Evolutionary conservation across 768 basidiomycete genomes (phyloP), one percentile per base, ranked within the genome.

Genomic region (Exidia glandulosa): DNA sequence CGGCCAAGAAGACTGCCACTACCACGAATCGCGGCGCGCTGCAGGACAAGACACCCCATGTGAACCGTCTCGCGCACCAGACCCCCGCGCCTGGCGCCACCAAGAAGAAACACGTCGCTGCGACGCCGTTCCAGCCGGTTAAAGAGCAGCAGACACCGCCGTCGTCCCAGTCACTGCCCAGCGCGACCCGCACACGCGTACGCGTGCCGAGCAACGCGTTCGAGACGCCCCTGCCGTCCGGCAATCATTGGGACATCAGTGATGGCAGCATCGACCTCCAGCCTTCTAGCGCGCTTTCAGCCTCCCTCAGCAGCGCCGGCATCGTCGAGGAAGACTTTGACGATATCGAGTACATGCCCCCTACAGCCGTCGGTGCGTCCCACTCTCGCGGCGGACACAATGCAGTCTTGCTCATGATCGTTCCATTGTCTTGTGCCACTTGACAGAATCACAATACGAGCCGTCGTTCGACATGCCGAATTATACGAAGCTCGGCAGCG

Each of bases 241-340:
- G 87, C 2, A 77, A 83, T 63, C 81, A 86, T 60, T 92, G 88
- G 89, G 88, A 92, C 64, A 79, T 88, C 33, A 84, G 81, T 64
- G 87, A 88, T 52, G 73, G 71, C 14, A 77, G 76, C 34, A 68
- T 78, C 10, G 72, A 73, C 33, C 64, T 72, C 27, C 66, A 66
- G 14, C 48, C 68, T 65, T 27, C 65, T 70, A n/a, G n/a, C n/a
- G n/a, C n/a, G n/a, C n/a, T n/a, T n/a, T n/a, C n/a, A n/a, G 45
- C 63, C 66, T 0, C 62, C 65, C 0, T 63, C 65, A 59, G 58
- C 14, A n/a, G 64, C 62, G 33, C 60, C 23, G 3, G 61, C 61
- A 54, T 31, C 25, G 41, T 45, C 33, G 59, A 58, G 32, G 72
- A 75, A 37, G 74, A 74, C 48, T 70, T 68, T 41, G 77, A 76